phyloP scores from a whole-genome alignment of 1,284 basidiomycete genomes.

The Microbotryum scabiosae region DNA sequence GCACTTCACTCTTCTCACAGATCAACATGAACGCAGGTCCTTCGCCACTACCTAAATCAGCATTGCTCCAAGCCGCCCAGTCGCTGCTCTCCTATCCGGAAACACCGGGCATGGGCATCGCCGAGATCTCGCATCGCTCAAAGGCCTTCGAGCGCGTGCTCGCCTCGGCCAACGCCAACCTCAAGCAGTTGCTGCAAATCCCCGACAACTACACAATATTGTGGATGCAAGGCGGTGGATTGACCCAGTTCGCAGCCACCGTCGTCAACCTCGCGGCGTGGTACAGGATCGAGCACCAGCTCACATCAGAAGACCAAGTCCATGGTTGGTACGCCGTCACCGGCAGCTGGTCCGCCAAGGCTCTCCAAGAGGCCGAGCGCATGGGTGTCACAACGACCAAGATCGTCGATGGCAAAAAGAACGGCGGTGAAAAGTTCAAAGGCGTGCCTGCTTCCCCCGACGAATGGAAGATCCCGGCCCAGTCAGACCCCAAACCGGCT shows the following conservation, averaged over 20 bases:
- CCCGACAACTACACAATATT: slow-evolving; percentile 77
- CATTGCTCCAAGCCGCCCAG: slow-evolving; percentile 65
- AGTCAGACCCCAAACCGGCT: slow-evolving; percentile 52
- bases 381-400: slow-evolving; percentile 53
- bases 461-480: slow-evolving; percentile 13
- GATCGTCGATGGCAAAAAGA: slow-evolving; percentile 51
- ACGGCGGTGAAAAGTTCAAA: slow-evolving; percentile 24
- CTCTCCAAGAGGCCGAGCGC: slow-evolving; percentile 67
- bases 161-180: slow-evolving; percentile 52
- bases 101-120: slow-evolving; percentile 77
- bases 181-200: slow-evolving; percentile 62
- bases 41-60: slow-evolving; percentile 70
- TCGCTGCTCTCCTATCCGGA: slow-evolving; percentile 75
- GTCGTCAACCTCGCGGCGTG: slow-evolving; percentile 79
- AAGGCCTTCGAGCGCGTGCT: slow-evolving; percentile 72
- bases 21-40: slow-evolving; percentile 90
- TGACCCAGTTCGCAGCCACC: slow-evolving; percentile 78
- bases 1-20: slow-evolving; percentile 1
- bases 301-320: slow-evolving; percentile 47
- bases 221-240: slow-evolving; percentile 86
- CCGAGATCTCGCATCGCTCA: slow-evolving; percentile 87
- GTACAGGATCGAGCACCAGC: slow-evolving; percentile 50
- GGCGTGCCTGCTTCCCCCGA: neutral
- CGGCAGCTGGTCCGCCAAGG: slow-evolving; percentile 84
- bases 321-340: slow-evolving; percentile 74